These are phyloP conservation scores for Ustilago curta DNA, from an alignment of 1,284 basidiomycete species.

Conservation along the genomic window DNA sequence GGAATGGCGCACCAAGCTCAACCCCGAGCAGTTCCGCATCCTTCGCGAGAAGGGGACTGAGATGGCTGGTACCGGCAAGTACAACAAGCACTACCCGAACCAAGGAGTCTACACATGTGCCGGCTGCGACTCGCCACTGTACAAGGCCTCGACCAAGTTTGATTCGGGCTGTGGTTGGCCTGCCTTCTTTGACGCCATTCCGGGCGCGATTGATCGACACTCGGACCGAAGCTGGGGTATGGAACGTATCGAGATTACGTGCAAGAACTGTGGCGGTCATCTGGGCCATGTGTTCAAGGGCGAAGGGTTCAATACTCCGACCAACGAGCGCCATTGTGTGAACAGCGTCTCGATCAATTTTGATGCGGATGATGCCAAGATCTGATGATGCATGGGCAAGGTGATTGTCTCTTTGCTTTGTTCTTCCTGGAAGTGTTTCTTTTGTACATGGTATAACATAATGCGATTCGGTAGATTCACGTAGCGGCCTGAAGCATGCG, in stretches of 20 bases:
- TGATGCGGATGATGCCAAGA: constrained; percentile 73
- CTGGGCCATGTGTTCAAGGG: constrained; percentile 93
- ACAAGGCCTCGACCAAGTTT: constrained; percentile 85
- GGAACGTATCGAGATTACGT: constrained; percentile 80
- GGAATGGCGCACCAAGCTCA: constrained; percentile 88
- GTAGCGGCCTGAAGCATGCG: too few relatives aligned
- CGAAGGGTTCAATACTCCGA: constrained; percentile 76
- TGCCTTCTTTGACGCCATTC: constrained; percentile 94
- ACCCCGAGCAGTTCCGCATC: constrained; percentile 87
- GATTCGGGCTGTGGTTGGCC: constrained; percentile 95
- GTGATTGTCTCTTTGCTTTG: neutral
- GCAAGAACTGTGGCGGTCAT: constrained; percentile 83
- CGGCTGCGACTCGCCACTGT: constrained; percentile 69
- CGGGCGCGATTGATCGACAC: constrained; percentile 81
- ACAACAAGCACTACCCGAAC: constrained; percentile 76
- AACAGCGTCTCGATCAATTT: constrained; percentile 89
- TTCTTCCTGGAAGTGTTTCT: neutral
- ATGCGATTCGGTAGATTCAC: too few relatives aligned
- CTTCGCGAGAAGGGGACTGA: constrained; percentile 90
- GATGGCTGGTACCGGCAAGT: constrained; percentile 79
- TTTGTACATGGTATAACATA: neutral
- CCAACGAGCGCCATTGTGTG: constrained; percentile 77
- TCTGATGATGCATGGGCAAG: constrained; percentile 16
- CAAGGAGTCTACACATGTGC: constrained; percentile 77
- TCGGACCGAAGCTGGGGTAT: constrained; percentile 71